Base-by-base conservation (phyloP, 768 basidiomycete genomes). In the Tephrocybe sp. region DNA sequence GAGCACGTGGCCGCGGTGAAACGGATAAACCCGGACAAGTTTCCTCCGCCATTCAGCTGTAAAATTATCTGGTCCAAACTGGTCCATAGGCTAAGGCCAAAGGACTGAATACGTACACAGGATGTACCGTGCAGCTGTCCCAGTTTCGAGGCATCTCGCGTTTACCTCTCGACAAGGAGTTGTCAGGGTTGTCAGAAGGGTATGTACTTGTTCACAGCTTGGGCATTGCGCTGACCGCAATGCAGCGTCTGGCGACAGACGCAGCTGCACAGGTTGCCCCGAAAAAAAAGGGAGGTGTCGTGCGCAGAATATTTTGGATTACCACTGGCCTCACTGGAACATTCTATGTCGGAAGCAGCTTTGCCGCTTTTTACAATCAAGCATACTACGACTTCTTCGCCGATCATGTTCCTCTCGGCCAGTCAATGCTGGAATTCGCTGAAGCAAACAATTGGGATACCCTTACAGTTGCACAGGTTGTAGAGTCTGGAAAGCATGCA, bases 331-430 rank as follows among this genome's bases (percentile, higher is more conserved):
- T 83, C 18, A 81, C 82, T 15, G 81, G 86, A 40, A 82, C 84
- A 15, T 92, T 93, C 73, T 96, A 94, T 75, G 71, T 85, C 51
- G 83, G 86, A 43, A 92, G 92, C 67, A 80, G 86, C 8, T 87
- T 89, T 66, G 70, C 84, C 50, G 82, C 91, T 18, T 87, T 88
- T 72, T 79, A 87, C 60, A 84, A 80, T 66, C 86, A 85, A 57
- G 66, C 73, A 2, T 97, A 95, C 73, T 84, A 89, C 63, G 88
- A 95, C 56, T 77, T 96, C 64, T 97, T 97, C 75, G 77, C 83
- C 48, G 81, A 86, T 58, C 75, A 80, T 35, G 83, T 94, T 46
- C 95, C 95, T 2, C 75, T 90, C 31, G 93, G 85, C 24, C 79
- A 86, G 54, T 63, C 79, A 15, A 75, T 95, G 67, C 74, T 95